Evolutionary conservation across 306 rosid genomes (phyloP), one percentile per base, ranked within the genome.

Genomic region (Senna tora): DNA sequence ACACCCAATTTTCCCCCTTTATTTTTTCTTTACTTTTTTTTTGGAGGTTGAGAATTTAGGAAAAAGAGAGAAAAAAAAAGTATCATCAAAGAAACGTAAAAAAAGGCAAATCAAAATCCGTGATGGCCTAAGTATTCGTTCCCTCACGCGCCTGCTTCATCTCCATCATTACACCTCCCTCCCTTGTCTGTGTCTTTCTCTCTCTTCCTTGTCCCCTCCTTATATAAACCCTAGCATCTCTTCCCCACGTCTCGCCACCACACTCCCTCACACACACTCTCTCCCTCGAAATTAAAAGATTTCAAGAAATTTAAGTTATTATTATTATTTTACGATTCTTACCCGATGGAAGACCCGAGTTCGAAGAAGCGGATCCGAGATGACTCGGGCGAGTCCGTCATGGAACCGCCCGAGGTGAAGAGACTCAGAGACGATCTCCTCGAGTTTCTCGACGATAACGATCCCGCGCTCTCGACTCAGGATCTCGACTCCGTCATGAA

Each of bases 61-160:
- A 73, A 71, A 51, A 42, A 20, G 42, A 28, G 20, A 43, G 43
- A 50, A 42, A 16, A 19, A 7, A 50, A 42, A 16, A 16, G 21
- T 4, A 15, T 16, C 72, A 34, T n/a, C n/a, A n/a, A n/a, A 54
- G 74, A 67, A 63, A 77, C 19, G 51, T 56, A 8, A 74, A 79
- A 51, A 78, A 79, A 56, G 87, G 81, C 68, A 79, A 84, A 86
- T 75, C 71, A 77, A 9, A 9, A 79, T 85, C 86, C 87, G 92
- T 85, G 85, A 85, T 61, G 83, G 83, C 67, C 84, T 30, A 80
- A 58, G 90, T 69, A 83, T 79, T 83, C 73, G 77, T 47, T 75
- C 87, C 89, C 89, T 90, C 96, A 92, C 96, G 93, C 96, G 96
- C 96, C 90, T 75, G 75, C 67, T 73, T 82, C 85, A 88, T 88